Conservation (phyloP, 2,329 filamentous ascomycete genomes). For the Hypoxylon sp. region DNA sequence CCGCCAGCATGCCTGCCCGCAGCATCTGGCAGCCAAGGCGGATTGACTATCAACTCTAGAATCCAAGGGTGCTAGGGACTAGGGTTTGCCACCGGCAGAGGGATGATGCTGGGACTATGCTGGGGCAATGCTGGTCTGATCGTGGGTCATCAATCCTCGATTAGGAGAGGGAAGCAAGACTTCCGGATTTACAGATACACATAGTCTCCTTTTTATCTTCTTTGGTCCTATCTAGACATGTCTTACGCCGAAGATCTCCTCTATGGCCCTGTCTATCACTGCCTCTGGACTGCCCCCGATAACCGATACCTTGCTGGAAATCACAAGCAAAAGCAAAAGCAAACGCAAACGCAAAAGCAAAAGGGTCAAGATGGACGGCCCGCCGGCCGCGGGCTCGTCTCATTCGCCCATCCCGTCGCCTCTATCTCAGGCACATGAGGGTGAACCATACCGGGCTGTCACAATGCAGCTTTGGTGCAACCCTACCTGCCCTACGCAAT, state of each 20-base stretch:
- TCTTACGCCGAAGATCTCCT: slow-evolving; percentile 39
- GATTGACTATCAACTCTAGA: slow-evolving; percentile 26
- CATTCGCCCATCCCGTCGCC: slow-evolving; percentile 45
- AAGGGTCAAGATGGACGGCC: slow-evolving; percentile 27
- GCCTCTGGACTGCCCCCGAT: slow-evolving; percentile 27
- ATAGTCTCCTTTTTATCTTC: slow-evolving; percentile 17
- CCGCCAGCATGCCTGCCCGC: slow-evolving; percentile 10
- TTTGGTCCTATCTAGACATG: slow-evolving; percentile 20
- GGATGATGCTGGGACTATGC: slow-evolving; percentile 36
- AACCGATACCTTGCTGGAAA: slow-evolving; percentile 35
- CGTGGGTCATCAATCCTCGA: slow-evolving; percentile 46
- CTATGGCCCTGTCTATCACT: slow-evolving; percentile 34
- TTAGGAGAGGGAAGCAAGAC: slow-evolving; percentile 49
- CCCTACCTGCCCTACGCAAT: slow-evolving; percentile 45
- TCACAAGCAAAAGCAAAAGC: slow-evolving; percentile 41
- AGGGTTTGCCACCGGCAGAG: slow-evolving; percentile 36
- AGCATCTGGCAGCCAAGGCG: slow-evolving; percentile 22
- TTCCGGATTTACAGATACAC: slow-evolving; percentile 44
- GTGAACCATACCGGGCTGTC: slow-evolving; percentile 35
- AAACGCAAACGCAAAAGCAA: slow-evolving; percentile 35
- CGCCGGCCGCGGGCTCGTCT: slow-evolving; percentile 42
- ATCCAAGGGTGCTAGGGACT: slow-evolving; percentile 9
- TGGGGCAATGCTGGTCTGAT: slow-evolving; percentile 38
- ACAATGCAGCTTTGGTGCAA: slow-evolving; percentile 49
- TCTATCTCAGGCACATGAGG: slow-evolving; percentile 44